Evolutionary conservation across 2,329 filamentous ascomycete genomes (phyloP), one percentile per base, ranked within the genome.

Genomic region (Colletotrichum tanaceti): DNA sequence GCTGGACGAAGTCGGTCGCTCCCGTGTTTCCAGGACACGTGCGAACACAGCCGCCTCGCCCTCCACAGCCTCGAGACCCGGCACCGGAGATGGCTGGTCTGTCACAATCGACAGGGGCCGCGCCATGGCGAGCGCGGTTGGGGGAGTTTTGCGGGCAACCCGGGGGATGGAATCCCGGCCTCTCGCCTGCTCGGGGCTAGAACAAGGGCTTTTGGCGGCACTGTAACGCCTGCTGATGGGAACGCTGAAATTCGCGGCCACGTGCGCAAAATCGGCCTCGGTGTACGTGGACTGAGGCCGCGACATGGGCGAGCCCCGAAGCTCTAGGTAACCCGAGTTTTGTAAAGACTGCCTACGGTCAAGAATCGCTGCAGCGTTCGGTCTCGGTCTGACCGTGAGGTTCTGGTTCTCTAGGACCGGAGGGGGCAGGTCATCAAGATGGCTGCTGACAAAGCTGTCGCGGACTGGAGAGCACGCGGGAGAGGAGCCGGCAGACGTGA

Each of bases 401-500:
- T 28, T 32, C 4, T 70, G 52, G 16, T 28, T 32, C 4, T 70
- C 67, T 3, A 78, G 76, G 16, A 71, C 72, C n/a, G 70, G 58
- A 61, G 60, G 55, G 54, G 74, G 73, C 10, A 65, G 52, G 11
- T 69, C 66, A 10, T 69, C 66, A 11, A 69, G 50, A 22, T 69
- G 63, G 43, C 78, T 74, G 63, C 77, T 80, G 18, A 77, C 78
- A 64, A 88, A 88, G 62, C 80, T 86, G 43, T 86, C 84, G 14
- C 83, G 79, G 1, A 82, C 83, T 0, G 89, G 88, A 1, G 88
- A 90, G 64, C 80, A 83, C 18, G 86, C 81, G 2, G 87, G 86
- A 0, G 88, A 90, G 0, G 87, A 89, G 38, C 81, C 83, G 20
- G 84, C 82, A 0, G 88, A 90, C 2, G 88, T 90, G 9, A 89